These are phyloP conservation scores for Oidiodendron maius DNA, from an alignment of 495 filamentous ascomycete species.

Conservation along the genomic window DNA sequence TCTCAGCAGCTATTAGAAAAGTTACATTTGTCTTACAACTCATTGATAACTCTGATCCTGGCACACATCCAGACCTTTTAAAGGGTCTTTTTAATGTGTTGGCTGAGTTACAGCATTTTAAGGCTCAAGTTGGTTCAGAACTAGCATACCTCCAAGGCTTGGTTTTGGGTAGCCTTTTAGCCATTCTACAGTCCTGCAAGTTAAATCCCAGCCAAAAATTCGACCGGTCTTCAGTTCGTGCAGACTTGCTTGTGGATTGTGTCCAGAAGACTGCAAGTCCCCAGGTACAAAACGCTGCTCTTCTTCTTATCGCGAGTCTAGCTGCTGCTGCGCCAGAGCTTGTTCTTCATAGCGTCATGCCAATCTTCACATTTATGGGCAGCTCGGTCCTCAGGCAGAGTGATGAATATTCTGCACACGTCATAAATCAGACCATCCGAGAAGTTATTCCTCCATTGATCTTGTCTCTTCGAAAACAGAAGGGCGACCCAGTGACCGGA, in stretches of 20 bases:
- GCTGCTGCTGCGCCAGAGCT: conserved; percentile 80
- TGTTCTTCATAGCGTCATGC: conserved; percentile 95
- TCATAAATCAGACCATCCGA: conserved; percentile 83
- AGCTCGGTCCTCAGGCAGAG: conserved; percentile 79
- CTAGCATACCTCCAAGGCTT: conserved; percentile 82
- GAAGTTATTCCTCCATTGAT: conserved; percentile 89
- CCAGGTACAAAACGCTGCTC: conserved; percentile 83
- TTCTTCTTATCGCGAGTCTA: conserved; percentile 80
- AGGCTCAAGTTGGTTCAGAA: conserved; percentile 62
- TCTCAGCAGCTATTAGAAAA: conserved; percentile 59
- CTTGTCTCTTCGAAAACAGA: conserved; percentile 71
- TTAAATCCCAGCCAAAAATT: conserved; percentile 53
- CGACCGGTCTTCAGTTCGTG: conserved; percentile 68
- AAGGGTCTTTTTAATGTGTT: conserved; percentile 74
- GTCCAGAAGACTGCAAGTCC: conserved; percentile 83
- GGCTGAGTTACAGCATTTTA: conserved; percentile 76
- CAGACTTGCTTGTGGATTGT: conserved; percentile 85
- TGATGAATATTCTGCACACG: conserved; percentile 92
- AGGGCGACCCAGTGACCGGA: conserved; percentile 68
- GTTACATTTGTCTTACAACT: conserved; percentile 86
- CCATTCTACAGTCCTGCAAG: conserved; percentile 72
- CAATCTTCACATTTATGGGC: conserved; percentile 97
- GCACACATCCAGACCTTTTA: conserved; percentile 65
- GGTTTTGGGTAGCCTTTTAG: conserved; percentile 66
- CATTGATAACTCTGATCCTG: conserved; percentile 68